Conservation (phyloP, 805 yeast species). For the Schizosaccharomyces octosporus region DNA sequence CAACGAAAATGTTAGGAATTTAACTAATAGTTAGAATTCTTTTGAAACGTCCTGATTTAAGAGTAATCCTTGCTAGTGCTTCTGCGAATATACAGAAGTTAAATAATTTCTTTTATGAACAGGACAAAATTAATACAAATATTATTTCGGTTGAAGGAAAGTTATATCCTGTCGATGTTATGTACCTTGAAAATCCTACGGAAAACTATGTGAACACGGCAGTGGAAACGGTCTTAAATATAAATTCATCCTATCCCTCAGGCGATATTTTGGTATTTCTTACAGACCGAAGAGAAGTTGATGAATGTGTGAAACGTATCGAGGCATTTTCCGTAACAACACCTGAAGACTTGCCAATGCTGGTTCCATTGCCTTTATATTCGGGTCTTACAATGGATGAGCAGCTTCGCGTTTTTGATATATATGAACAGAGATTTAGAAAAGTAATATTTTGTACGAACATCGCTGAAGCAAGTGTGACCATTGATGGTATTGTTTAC, state of each 20-base stretch:
- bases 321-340: slow-evolving; percentile 21
- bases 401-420: slow-evolving; percentile 36
- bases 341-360: slow-evolving; percentile 18
- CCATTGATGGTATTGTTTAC: slow-evolving; percentile 55
- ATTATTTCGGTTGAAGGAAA: slow-evolving; percentile 39
- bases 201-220: slow-evolving; percentile 59
- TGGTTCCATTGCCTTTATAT: slow-evolving; percentile 39
- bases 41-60: slow-evolving; percentile 34
- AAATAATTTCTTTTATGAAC: slow-evolving; percentile 32
- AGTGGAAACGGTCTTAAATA: slow-evolving; percentile 39
- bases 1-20: slow-evolving; percentile 14
- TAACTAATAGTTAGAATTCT: slow-evolving; percentile 15
- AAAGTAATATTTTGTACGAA: slow-evolving; percentile 67
- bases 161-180: slow-evolving; percentile 53
- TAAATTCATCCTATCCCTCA: slow-evolving; percentile 23
- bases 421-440: slow-evolving; percentile 22
- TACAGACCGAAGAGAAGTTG: slow-evolving; percentile 80
- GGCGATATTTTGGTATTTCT: slow-evolving; percentile 70
- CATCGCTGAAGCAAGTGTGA: slow-evolving; percentile 70
- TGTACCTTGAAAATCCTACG: slow-evolving; percentile 30
- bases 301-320: slow-evolving; percentile 21
- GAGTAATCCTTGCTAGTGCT: slow-evolving; percentile 60
- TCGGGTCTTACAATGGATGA: slow-evolving; percentile 50
- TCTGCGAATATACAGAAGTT: slow-evolving; percentile 59
- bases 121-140: slow-evolving; percentile 11